Conservation (phyloP, 2,329 filamentous ascomycete genomes). For the Claviceps humidiphila region DNA sequence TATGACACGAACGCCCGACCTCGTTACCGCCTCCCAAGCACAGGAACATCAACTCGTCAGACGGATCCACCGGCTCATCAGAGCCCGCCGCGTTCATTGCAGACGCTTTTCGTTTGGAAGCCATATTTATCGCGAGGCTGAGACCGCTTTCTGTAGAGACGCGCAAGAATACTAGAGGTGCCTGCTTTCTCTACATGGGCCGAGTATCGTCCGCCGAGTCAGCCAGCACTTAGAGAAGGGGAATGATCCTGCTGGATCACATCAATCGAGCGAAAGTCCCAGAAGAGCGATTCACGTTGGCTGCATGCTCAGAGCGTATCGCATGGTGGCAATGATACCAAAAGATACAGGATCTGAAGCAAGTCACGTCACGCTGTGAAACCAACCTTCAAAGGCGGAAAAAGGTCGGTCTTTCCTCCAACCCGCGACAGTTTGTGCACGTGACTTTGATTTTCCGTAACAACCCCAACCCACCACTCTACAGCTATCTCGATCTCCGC, state of each 20-base stretch:
- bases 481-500: conserved; percentile 12
- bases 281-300: not conserved
- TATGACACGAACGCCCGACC: conserved; percentile 92
- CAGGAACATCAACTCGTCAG: conserved; percentile 88
- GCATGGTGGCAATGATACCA: not conserved
- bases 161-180: not conserved
- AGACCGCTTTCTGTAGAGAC: not conserved
- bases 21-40: conserved; percentile 93
- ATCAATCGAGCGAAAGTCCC: not conserved
- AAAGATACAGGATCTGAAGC: not conserved
- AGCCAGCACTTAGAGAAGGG: not conserved
- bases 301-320: not conserved
- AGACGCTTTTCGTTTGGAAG: conserved; percentile 80
- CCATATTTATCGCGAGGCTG: conserved; percentile 43
- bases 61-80: conserved; percentile 82
- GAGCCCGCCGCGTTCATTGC: conserved; percentile 53
- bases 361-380: not conserved
- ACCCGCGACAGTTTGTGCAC: conserved; percentile 15
- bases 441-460: conserved; percentile 31
- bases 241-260: not conserved
- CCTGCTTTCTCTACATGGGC: conserved; percentile 1
- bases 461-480: conserved; percentile 8
- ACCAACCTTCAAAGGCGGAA: not conserved
- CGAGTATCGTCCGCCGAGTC: not conserved
- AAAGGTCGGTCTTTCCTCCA: conserved; percentile 1